Conservation (phyloP, 106 monocot genomes). For the Phalaenopsis equestris region DNA sequence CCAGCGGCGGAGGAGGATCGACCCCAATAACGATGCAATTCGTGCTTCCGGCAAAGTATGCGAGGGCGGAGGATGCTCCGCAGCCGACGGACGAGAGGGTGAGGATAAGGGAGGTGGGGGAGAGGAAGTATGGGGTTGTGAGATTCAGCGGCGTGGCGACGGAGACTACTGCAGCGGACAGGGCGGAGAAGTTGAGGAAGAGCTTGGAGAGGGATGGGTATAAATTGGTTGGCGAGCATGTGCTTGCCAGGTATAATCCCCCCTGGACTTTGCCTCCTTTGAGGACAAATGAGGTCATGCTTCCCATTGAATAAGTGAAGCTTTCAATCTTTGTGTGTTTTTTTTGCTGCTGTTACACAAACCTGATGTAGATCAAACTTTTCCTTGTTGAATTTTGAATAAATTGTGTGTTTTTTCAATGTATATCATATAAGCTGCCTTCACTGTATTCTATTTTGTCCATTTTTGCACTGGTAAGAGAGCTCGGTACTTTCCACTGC, state of each 20-base stretch:
- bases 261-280: slow-evolving; percentile 84
- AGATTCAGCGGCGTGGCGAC: slow-evolving; percentile 63
- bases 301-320: slow-evolving; percentile 40
- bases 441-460: too few species aligned
- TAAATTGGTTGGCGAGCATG: slow-evolving; percentile 28
- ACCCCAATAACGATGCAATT: slow-evolving; percentile 71
- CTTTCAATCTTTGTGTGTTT: neutral
- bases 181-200: slow-evolving; percentile 47
- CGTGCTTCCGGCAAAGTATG: slow-evolving; percentile 70
- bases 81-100: slow-evolving; percentile 73
- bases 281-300: slow-evolving; percentile 87
- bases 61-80: slow-evolving; percentile 67
- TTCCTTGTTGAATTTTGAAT: too few species aligned
- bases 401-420: too few species aligned
- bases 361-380: too few species aligned
- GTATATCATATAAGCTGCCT: too few species aligned
- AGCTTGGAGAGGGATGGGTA: slow-evolving; percentile 70
- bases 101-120: slow-evolving; percentile 57
- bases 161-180: slow-evolving; percentile 51
- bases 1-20: slow-evolving; percentile 6
- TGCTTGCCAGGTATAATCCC: slow-evolving; percentile 89
- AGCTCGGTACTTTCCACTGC: too few species aligned
- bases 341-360: too few species aligned
- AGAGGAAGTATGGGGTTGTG: slow-evolving; percentile 71
- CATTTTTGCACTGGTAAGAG: too few species aligned